Evolutionary conservation across 2,329 filamentous ascomycete genomes (phyloP).

Genomic region (Fusarium devonianum): DNA sequence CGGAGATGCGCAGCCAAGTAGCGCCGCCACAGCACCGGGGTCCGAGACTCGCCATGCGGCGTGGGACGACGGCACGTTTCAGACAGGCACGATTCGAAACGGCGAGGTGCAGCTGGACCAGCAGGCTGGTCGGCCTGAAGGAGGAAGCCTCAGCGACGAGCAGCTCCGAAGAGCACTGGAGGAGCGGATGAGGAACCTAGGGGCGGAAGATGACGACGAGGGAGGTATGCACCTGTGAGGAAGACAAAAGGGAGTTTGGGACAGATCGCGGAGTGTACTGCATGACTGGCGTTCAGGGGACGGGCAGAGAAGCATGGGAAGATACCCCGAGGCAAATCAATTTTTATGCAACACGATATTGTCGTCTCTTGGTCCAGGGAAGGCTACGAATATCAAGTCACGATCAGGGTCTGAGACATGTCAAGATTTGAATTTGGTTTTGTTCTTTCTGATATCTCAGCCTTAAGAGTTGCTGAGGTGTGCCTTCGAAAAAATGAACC

Average conservation of each 20-base stretch:
- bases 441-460: slow-evolving; percentile 35
- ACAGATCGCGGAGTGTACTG: slow-evolving; percentile 10
- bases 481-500: slow-evolving; percentile 15
- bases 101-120: slow-evolving; percentile 57
- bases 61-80: slow-evolving; percentile 70
- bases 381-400: slow-evolving; percentile 3
- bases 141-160: slow-evolving; percentile 64
- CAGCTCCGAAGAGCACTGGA: slow-evolving; percentile 64
- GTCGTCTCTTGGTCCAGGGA: background rate
- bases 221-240: slow-evolving; percentile 68
- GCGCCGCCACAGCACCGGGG: background rate
- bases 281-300: slow-evolving; percentile 39
- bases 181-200: slow-evolving; percentile 58
- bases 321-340: slow-evolving; percentile 34
- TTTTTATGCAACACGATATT: background rate
- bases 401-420: background rate
- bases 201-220: slow-evolving; percentile 54
- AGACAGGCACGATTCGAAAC: slow-evolving; percentile 63
- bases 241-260: background rate
- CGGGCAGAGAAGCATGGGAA: slow-evolving; percentile 24
- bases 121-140: slow-evolving; percentile 38
- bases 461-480: slow-evolving; percentile 23
- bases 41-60: slow-evolving; percentile 48
- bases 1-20: slow-evolving; percentile 20
- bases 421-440: slow-evolving; percentile 26